Percentiles rank a stretch among this genome's conserved stretches.
These are phyloP conservation scores for Kwoniella bestiolae DNA, from an alignment of 768 basidiomycete genomes.

Conservation along the genomic window DNA sequence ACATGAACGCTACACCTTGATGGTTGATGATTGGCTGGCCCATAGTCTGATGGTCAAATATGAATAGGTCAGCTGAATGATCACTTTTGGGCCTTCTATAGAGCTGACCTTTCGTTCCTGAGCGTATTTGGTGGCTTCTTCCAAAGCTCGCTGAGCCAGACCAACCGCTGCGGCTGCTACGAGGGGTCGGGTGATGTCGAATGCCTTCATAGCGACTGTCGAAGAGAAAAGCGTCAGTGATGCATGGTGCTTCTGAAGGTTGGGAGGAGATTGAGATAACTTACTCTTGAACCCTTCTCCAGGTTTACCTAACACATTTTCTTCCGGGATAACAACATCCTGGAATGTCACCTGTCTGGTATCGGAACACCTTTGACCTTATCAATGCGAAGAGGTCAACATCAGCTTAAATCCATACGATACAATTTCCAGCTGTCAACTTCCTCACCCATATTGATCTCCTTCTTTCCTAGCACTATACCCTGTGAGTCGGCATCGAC, in stretches of 20 bases:
- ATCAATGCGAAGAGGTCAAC: background rate
- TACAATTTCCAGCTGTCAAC: background rate
- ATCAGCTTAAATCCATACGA: constrained; percentile 1
- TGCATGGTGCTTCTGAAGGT: background rate
- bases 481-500: constrained; percentile 55
- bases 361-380: constrained; percentile 58
- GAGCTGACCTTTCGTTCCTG: constrained; percentile 54
- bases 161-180: constrained; percentile 59
- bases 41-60: constrained; percentile 52
- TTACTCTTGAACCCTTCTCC: constrained; percentile 58
- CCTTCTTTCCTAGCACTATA: constrained; percentile 54
- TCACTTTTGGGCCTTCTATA: no score
- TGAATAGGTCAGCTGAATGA: background rate
- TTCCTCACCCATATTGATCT: constrained; percentile 57
- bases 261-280: background rate
- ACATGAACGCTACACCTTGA: constrained; percentile 58
- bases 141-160: constrained; percentile 57
- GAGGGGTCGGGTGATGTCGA: constrained; percentile 59
- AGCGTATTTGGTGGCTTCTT: constrained; percentile 59
- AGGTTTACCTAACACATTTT: constrained; percentile 57
- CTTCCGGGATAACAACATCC: constrained; percentile 50
- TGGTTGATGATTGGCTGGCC: constrained; percentile 59
- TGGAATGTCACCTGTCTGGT: constrained; percentile 59
- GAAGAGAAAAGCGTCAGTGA: background rate
- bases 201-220: constrained; percentile 58